Percentiles rank a stretch among this genome's conserved stretches.
Conservation (phyloP, 495 filamentous ascomycete species). For the Aspergillus haitiensis region DNA sequence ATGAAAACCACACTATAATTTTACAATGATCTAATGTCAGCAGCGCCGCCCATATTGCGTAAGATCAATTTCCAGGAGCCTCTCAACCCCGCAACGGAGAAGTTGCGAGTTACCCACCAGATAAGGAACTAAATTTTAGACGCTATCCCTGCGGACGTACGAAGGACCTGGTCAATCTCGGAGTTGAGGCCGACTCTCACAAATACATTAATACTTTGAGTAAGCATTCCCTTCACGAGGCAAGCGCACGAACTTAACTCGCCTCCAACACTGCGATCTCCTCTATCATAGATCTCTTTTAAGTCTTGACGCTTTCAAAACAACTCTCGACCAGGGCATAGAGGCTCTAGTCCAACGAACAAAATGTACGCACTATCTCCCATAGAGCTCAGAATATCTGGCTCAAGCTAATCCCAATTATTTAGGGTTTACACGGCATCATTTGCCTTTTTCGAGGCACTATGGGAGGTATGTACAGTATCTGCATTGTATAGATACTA, state of each 20-base stretch:
- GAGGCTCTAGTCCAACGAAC: not conserved
- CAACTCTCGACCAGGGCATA: too few relatives aligned
- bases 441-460: constrained; percentile 91
- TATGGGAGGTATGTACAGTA: constrained; percentile 63
- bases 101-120: constrained; percentile 9
- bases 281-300: too few relatives aligned
- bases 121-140: not conserved
- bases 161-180: constrained; percentile 1
- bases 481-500: not conserved
- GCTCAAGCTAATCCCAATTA: not conserved
- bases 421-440: constrained; percentile 64
- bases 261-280: not conserved
- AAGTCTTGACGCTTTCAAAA: too few relatives aligned
- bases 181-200: constrained; percentile 11
- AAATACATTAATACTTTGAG: not conserved
- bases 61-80: not conserved
- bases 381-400: not conserved
- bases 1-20: too few relatives aligned
- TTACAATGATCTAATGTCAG: too few relatives aligned
- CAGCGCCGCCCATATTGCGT: not conserved
- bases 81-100: constrained; percentile 14
- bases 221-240: not conserved
- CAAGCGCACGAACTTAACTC: not conserved
- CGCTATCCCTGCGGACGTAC: not conserved
- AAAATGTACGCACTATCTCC: constrained; percentile 6